A percentile compares a stretch with the other conserved stretches of the same genome.
Evolutionary conservation across 495 filamentous ascomycete species (phyloP).

Genomic region (Penicillium nucicola): DNA sequence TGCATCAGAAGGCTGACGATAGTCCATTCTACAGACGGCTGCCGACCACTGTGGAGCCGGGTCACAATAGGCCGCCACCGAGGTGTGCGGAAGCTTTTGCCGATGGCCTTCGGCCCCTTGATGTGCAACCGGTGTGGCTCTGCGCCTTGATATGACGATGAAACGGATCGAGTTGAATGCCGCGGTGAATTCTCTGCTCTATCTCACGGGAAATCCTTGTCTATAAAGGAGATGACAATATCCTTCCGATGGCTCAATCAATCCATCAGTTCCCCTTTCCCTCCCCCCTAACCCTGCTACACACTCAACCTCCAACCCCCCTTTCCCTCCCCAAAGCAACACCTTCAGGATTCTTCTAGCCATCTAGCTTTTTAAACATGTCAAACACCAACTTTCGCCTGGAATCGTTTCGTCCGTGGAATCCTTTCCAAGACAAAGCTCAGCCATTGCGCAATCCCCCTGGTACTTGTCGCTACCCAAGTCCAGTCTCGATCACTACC

Average conservation of each 20-base stretch:
- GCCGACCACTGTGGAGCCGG: not conserved
- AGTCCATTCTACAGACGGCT: not conserved
- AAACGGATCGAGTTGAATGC: not conserved
- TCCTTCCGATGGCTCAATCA: not conserved
- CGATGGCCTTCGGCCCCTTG: not conserved
- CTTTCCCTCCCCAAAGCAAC: not conserved
- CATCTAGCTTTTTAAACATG: conserved; percentile 1
- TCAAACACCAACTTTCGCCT: conserved; percentile 8
- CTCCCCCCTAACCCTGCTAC: not conserved
- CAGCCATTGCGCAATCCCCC: conserved; percentile 3
- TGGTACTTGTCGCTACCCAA: conserved; percentile 8
- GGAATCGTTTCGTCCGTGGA: conserved; percentile 15
- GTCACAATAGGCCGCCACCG: not conserved
- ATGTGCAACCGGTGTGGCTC: not conserved
- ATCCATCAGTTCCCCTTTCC: not conserved
- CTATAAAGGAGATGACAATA: not conserved
- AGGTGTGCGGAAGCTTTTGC: not conserved
- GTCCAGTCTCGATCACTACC: conserved; percentile 11
- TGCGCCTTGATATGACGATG: not conserved
- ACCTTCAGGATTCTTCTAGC: not conserved
- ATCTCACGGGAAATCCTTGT: not conserved
- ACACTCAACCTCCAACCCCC: no score
- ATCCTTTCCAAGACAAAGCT: conserved; percentile 7
- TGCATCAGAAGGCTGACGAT: not conserved
- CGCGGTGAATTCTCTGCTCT: not conserved